Percentiles rank a stretch among this genome's conserved stretches.
Evolutionary conservation across 2,329 filamentous ascomycete species (phyloP).

Genomic region (Ophiosphaerella korrae): DNA sequence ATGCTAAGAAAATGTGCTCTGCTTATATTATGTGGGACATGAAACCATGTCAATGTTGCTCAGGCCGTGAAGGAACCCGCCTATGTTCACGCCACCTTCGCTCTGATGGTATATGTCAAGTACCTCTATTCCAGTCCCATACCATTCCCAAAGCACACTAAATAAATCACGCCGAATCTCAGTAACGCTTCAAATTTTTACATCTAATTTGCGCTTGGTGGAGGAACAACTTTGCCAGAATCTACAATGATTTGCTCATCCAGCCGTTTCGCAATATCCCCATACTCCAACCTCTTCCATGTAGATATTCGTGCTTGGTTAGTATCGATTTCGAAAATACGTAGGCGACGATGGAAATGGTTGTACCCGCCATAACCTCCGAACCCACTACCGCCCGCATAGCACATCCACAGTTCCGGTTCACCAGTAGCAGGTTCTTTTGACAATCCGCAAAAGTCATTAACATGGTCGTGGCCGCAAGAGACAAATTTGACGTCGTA

Average conservation of each 20-base stretch:
- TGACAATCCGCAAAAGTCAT: constrained; percentile 86
- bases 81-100: constrained; percentile 15
- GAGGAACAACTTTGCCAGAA: constrained; percentile 54
- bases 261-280: constrained; percentile 57
- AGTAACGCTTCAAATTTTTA: background rate
- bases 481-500: constrained; percentile 86
- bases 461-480: constrained; percentile 94
- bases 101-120: constrained; percentile 4
- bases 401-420: constrained; percentile 91
- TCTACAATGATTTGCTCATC: constrained; percentile 68
- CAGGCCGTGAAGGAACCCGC: constrained; percentile 8
- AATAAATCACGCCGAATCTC: too few relatives aligned
- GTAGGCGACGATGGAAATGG: constrained; percentile 79
- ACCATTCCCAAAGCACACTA: too few relatives aligned
- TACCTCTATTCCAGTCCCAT: too few relatives aligned
- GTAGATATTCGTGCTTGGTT: constrained; percentile 87
- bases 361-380: constrained; percentile 94
- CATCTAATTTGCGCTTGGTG: constrained; percentile 12
- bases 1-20: too few relatives aligned
- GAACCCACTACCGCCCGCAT: constrained; percentile 88
- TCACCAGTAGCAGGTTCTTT: constrained; percentile 52
- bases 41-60: constrained; percentile 5
- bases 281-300: constrained; percentile 85
- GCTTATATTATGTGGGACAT: too few relatives aligned
- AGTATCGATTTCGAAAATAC: constrained; percentile 92